Conservation (phyloP, 257 asterid genomes). For the Misopates orontium region DNA sequence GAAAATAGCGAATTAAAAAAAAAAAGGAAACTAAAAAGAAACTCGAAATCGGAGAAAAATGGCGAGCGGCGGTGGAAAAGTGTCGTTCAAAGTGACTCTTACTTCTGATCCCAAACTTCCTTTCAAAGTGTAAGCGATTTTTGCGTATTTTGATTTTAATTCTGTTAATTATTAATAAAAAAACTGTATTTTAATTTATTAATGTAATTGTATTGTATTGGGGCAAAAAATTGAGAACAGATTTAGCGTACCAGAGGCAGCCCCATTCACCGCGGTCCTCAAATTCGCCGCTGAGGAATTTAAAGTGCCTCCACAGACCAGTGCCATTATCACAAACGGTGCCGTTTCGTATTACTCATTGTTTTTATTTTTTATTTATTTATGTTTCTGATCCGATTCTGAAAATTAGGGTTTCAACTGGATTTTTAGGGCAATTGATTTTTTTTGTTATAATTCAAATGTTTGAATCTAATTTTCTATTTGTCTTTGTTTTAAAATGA, state of each 20-base stretch:
- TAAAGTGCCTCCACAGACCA: slow-evolving; percentile 93
- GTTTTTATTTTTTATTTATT: neutral
- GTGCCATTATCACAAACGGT: slow-evolving; percentile 96
- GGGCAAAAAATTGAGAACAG: slow-evolving; percentile 39
- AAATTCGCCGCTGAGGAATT: slow-evolving; percentile 95
- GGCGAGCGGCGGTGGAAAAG: slow-evolving; percentile 93
- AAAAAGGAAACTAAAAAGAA: too few species aligned
- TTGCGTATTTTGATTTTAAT: neutral
- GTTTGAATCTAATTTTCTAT: too few species aligned
- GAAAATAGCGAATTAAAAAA: neutral
- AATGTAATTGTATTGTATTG: too few species aligned
- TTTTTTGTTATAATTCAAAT: too few species aligned
- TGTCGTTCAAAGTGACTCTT: slow-evolving; percentile 85
- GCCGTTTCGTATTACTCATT: neutral
- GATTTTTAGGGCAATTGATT: too few species aligned
- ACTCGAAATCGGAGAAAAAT: slow-evolving; percentile 18
- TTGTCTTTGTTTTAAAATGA: too few species aligned
- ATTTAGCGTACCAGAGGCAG: slow-evolving; percentile 96
- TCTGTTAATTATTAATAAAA: too few species aligned
- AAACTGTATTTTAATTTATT: too few species aligned
- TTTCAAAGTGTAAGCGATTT: slow-evolving; percentile 76
- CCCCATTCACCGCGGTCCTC: slow-evolving; percentile 92
- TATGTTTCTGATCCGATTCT: too few species aligned
- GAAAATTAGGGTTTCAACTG: too few species aligned
- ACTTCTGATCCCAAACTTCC: slow-evolving; percentile 98